Evolutionary conservation across 208 protist genomes (phyloP), one percentile per base, ranked within the genome.

Genomic region (Porcisia deanei): DNA sequence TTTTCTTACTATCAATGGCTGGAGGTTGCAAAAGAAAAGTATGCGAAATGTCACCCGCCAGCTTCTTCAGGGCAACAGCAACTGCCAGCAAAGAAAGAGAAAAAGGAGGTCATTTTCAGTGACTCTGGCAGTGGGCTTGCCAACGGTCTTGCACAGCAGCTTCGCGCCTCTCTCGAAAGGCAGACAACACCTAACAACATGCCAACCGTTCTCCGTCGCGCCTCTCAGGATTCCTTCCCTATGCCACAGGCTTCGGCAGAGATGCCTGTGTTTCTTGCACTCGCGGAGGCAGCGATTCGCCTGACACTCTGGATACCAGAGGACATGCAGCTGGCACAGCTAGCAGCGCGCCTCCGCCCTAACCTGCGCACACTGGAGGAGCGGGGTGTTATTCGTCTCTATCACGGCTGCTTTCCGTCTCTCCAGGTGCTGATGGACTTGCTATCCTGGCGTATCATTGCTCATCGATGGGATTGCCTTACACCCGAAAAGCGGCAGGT

Each of bases 341-440:
- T 82, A 57, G 81, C 84, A 22, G 37, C 57, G 12, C 69, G 77
- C 30, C 71, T 91, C 78, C 82, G 89, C 5, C 76, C 69, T n/a
- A 76, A 81, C 25, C 52, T 85, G 30, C 78, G 76, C 63, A 68
- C 79, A 3, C 71, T 93, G 39, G 77, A 81, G 20, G 80, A 80
- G 10, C 77, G 71, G n/a, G 79, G 77, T 39, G 34, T 91, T 0
- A 67, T 93, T 39, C 58, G 69, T 16, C 69, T 60, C 52, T 49
- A 52, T 12, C n/a, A 71, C 1, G 80, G 80, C 58, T 75, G 80
- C 59, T 93, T 82, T 60, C 87, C 89, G 5, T 63, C 69, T 52
- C 49, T 93, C 12, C 84, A 85, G 53, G 65, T 93, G 59, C 74
- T 93, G 39, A 85, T 88, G 73, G 89, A 93, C 58, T 60, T 93